Evolutionary conservation across 1,284 basidiomycete genomes (phyloP).

Genomic region (Ceratobasidium sp.): DNA sequence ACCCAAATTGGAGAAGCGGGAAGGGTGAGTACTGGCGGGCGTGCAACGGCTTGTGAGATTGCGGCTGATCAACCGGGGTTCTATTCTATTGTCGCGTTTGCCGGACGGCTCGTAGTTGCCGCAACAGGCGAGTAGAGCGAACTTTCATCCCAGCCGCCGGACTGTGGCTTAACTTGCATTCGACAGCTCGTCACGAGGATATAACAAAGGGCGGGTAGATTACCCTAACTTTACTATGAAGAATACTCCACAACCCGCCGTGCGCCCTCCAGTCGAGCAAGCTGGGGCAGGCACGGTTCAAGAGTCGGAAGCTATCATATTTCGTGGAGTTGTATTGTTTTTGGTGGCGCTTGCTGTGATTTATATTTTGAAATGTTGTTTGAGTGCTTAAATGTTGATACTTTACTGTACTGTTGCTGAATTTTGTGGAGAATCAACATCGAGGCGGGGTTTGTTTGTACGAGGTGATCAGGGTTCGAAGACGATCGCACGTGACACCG

Average conservation of each 20-base stretch:
- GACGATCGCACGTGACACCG: constrained; percentile 11
- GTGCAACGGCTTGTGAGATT: not conserved
- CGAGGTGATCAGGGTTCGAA: not conserved
- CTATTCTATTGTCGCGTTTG: not conserved
- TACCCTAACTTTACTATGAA: not conserved
- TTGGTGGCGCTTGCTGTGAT: not conserved
- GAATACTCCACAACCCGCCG: not conserved
- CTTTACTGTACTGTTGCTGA: not conserved
- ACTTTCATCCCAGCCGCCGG: not conserved
- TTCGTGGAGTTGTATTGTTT: not conserved
- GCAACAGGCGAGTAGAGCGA: not conserved
- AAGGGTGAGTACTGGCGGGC: not conserved
- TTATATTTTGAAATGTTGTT: not conserved
- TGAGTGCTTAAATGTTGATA: not conserved
- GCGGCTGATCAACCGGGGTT: not conserved
- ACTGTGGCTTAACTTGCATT: not conserved
- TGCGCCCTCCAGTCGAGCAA: not conserved
- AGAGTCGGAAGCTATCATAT: not conserved
- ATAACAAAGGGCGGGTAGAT: not conserved
- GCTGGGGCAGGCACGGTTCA: not conserved
- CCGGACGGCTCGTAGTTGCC: not conserved
- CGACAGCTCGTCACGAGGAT: not conserved
- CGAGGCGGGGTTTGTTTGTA: constrained; percentile 14
- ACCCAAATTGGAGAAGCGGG: not conserved
- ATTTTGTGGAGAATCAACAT: not conserved